phyloP scores from a whole-genome alignment of 345 rosid genomes.

The Citrus glauca region DNA sequence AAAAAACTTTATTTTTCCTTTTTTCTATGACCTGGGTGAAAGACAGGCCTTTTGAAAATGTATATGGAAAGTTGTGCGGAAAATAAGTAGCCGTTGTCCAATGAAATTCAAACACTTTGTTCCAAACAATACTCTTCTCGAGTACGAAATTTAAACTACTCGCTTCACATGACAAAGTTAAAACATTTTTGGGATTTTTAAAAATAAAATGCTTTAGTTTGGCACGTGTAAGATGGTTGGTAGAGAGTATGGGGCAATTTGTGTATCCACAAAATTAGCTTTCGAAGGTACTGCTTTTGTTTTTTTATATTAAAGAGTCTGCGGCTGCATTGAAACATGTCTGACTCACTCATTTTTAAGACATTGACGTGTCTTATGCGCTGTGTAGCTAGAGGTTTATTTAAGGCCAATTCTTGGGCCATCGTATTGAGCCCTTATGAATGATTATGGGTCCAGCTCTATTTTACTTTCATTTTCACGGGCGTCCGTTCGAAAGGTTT shows the following conservation, averaged over 20 bases:
- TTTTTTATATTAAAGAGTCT: not conserved
- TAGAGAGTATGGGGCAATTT: not conserved
- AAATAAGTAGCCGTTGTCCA: constrained; percentile 51
- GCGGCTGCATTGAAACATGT: constrained; percentile 21
- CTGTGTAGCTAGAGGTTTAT: not conserved
- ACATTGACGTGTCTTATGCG: not conserved
- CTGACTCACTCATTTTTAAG: constrained; percentile 7
- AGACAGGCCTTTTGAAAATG: constrained; percentile 25
- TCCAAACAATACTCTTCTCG: constrained; percentile 4
- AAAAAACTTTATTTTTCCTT: not conserved
- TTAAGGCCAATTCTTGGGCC: not conserved
- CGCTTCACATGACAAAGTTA: not conserved
- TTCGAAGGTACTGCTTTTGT: not conserved
- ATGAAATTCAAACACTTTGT: constrained; percentile 28
- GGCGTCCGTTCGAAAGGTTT: not conserved
- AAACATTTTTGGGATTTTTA: not conserved
- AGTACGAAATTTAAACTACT: not conserved
- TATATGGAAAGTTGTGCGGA: constrained; percentile 41
- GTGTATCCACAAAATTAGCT: not conserved
- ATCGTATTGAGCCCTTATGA: not conserved
- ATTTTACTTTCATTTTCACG: not conserved
- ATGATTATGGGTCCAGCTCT: not conserved
- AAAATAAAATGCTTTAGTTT: not conserved
- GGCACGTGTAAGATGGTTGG: not conserved
- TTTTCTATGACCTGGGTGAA: constrained; percentile 18